Evolutionary conservation across 2,329 filamentous ascomycete species (phyloP).

Genomic region (Paraphoma sp.): DNA sequence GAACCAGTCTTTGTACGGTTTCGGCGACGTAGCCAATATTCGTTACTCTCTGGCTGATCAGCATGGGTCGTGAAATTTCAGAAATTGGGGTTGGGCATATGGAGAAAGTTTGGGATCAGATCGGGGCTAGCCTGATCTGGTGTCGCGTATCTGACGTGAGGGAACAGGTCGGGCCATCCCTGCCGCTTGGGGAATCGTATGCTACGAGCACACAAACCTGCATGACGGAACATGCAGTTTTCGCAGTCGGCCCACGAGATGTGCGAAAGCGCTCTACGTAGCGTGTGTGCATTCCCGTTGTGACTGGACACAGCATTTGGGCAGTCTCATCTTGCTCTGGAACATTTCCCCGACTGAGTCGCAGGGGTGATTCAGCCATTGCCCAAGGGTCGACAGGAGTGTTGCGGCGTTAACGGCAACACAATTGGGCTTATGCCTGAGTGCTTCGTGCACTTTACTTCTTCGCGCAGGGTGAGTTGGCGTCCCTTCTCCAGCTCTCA

Average conservation of each 20-base stretch:
- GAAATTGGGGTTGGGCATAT: neutral
- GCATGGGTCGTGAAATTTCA: neutral
- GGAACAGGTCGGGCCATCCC: slow-evolving; percentile 1
- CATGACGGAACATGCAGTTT: slow-evolving; percentile 3
- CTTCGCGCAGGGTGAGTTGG: no score
- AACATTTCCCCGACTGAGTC: neutral
- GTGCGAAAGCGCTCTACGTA: neutral
- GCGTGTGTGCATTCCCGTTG: neutral
- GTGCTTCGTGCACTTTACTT: no score
- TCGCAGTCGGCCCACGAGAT: neutral
- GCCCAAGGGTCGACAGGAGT: neutral
- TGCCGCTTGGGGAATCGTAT: slow-evolving; percentile 4
- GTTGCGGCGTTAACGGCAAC: neutral
- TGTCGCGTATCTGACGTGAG: slow-evolving; percentile 19
- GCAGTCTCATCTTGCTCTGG: no score
- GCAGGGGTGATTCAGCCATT: neutral
- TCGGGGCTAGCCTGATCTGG: slow-evolving; percentile 14
- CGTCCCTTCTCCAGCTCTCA: no score
- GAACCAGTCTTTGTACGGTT: no score
- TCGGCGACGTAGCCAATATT: no score
- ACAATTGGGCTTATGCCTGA: no score
- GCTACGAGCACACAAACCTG: neutral
- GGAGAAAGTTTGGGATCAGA: slow-evolving; percentile 6
- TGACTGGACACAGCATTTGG: neutral
- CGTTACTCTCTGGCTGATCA: neutral